A percentile compares a stretch with the other conserved stretches of the same genome.
Conservation (phyloP, 2,329 filamentous ascomycete species). For the Sarocladiaceae sp. region DNA sequence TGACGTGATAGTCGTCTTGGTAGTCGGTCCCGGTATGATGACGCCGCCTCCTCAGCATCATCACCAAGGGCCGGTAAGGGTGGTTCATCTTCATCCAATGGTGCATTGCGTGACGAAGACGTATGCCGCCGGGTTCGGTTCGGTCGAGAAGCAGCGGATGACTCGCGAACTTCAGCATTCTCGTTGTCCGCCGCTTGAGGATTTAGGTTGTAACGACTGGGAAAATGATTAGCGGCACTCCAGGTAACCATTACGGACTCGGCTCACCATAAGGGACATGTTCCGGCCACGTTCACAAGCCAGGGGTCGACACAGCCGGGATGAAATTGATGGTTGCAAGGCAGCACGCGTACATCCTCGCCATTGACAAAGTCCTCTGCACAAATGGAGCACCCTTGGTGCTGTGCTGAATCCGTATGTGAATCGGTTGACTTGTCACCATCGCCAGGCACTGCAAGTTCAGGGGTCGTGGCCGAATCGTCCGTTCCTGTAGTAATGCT, state of each 20-base stretch:
- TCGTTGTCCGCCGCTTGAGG: not conserved
- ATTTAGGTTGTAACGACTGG: slow-evolving; percentile 12
- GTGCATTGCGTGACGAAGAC: not conserved
- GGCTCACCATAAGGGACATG: slow-evolving; percentile 62
- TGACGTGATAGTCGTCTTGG: slow-evolving; percentile 51
- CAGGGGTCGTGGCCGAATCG: not conserved
- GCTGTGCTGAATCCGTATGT: not conserved
- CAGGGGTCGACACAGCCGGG: slow-evolving; percentile 63
- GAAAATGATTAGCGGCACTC: not conserved
- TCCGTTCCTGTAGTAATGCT: not conserved
- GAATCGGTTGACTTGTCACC: not conserved
- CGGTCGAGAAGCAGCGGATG: not conserved
- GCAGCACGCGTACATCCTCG: slow-evolving; percentile 61
- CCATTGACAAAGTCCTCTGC: slow-evolving; percentile 63
- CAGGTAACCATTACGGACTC: not conserved
- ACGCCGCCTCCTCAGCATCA: slow-evolving; percentile 29
- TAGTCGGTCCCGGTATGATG: slow-evolving; percentile 34
- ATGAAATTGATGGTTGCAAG: slow-evolving; percentile 63
- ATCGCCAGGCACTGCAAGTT: not conserved
- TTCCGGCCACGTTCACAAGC: slow-evolving; percentile 63
- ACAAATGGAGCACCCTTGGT: slow-evolving; percentile 58
- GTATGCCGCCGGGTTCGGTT: not conserved
- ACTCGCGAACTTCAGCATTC: not conserved
- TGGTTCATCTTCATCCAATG: slow-evolving; percentile 13
- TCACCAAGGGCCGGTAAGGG: slow-evolving; percentile 35